These are phyloP conservation scores for Laburnicola sp. DNA, from an alignment of 2,329 filamentous ascomycete species.

Conservation along the genomic window DNA sequence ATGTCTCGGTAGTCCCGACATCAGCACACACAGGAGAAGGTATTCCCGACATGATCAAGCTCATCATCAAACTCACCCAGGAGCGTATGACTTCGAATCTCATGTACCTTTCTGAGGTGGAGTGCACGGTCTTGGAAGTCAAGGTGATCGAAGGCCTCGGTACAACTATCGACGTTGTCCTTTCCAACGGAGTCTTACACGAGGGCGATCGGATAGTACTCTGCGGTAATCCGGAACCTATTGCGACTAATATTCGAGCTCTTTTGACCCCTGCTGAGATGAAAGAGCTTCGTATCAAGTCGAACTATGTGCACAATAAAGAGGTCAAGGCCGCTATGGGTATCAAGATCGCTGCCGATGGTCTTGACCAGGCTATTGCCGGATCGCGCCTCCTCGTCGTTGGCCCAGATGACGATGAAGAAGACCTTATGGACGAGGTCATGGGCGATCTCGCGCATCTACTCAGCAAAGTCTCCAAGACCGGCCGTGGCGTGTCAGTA, in stretches of 20 bases:
- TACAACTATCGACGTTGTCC: constrained; percentile 95
- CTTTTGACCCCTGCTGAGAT: constrained; percentile 90
- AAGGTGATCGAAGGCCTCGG: constrained; percentile 99
- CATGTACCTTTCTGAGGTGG: constrained; percentile 98
- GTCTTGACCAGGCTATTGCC: constrained; percentile 92
- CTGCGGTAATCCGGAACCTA: constrained; percentile 95
- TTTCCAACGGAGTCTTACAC: constrained; percentile 91
- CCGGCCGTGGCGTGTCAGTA: constrained; percentile 91
- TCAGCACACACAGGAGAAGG: constrained; percentile 98
- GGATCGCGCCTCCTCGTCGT: constrained; percentile 94
- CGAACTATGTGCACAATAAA: constrained; percentile 97
- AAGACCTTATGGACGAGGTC: constrained; percentile 94
- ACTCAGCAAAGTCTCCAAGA: constrained; percentile 87
- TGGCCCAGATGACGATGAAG: constrained; percentile 92
- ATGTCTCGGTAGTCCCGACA: constrained; percentile 94
- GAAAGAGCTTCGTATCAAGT: constrained; percentile 93
- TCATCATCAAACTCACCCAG: constrained; percentile 88
- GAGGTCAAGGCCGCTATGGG: constrained; percentile 97
- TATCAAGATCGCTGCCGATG: constrained; percentile 98
- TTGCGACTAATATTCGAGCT: constrained; percentile 92
- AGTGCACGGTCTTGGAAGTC: constrained; percentile 96
- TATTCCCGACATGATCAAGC: constrained; percentile 98
- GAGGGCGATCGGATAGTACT: constrained; percentile 95
- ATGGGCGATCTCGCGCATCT: constrained; percentile 91
- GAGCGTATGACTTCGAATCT: constrained; percentile 96